phyloP scores from a whole-genome alignment of 169 alveolate species.

The Eimeria tenella region DNA sequence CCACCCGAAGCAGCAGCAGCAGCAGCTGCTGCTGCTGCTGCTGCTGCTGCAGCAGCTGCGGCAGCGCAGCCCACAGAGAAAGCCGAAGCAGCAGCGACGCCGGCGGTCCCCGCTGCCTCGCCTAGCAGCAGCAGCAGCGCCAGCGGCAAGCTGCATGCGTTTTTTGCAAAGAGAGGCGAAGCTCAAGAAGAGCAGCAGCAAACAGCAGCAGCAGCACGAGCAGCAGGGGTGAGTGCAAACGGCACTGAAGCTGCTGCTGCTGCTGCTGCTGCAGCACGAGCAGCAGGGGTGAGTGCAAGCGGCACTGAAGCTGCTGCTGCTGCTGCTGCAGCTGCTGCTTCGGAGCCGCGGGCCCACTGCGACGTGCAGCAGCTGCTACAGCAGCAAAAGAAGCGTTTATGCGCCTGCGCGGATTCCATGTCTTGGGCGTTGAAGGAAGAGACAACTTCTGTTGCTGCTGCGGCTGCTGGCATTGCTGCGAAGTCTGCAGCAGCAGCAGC shows the following conservation, averaged over 20 bases:
- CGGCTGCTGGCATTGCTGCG: conserved; percentile 53
- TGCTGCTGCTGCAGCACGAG: conserved; percentile 6
- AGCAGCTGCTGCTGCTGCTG: not conserved
- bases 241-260: conserved; percentile 4
- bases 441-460: conserved; percentile 32
- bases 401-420: not conserved
- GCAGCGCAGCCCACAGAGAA: not conserved
- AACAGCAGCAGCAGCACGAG: conserved; percentile 29
- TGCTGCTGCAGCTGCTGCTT: conserved; percentile 8
- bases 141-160: conserved; percentile 6
- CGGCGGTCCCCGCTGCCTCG: not conserved
- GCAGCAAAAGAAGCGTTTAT: not conserved
- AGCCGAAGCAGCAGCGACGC: conserved; percentile 12
- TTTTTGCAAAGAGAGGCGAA: conserved; percentile 4
- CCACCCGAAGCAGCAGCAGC: not conserved
- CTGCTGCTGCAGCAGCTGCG: not conserved
- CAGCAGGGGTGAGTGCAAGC: not conserved
- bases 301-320: conserved; percentile 4
- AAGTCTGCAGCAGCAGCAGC: conserved; percentile 41
- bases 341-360: conserved; percentile 17
- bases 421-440: conserved; percentile 11
- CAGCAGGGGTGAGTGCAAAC: not conserved
- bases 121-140: not conserved
- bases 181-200: conserved; percentile 37
- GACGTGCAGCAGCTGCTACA: conserved; percentile 39